These are phyloP conservation scores for Fomitopsis serialis DNA, from an alignment of 768 basidiomycete species.

Conservation along the genomic window DNA sequence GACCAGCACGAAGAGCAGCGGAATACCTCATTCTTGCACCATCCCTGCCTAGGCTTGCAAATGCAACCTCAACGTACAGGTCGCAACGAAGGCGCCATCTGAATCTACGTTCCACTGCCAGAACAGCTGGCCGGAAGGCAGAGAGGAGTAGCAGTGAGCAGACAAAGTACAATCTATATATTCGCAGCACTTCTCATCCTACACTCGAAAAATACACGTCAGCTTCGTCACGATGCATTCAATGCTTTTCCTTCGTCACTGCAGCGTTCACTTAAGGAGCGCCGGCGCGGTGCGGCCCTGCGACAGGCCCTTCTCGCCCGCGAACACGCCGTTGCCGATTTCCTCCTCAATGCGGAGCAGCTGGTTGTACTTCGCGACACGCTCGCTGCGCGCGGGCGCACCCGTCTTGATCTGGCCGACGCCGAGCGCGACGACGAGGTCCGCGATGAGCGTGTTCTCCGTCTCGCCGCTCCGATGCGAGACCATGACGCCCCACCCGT, in stretches of 20 bases:
- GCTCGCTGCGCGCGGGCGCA: conserved; percentile 93
- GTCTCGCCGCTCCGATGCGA: conserved; percentile 99
- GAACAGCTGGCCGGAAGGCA: no score
- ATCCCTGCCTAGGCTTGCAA: no score
- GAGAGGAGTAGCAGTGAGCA: no score
- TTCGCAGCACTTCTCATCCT: no score
- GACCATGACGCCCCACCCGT: conserved; percentile 99
- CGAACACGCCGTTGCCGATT: conserved; percentile 65
- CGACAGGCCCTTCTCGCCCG: conserved; percentile 76
- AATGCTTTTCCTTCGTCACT: conserved; percentile 10
- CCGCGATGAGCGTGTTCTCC: conserved; percentile 94
- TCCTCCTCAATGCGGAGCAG: conserved; percentile 92
- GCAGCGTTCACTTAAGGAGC: conserved; percentile 49
- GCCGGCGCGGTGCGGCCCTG: conserved; percentile 70
- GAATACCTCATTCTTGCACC: no score
- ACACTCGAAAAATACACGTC: no score
- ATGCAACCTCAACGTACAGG: no score
- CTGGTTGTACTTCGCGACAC: conserved; percentile 92
- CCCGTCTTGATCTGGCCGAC: conserved; percentile 98
- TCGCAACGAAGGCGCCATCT: no score
- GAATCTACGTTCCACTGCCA: no score
- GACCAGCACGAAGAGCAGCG: no score
- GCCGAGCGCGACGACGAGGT: conserved; percentile 90
- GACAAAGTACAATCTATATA: no score
- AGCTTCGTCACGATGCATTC: neutral